phyloP scores from a whole-genome alignment of 768 basidiomycete species.

The Mycena capillaripes region DNA sequence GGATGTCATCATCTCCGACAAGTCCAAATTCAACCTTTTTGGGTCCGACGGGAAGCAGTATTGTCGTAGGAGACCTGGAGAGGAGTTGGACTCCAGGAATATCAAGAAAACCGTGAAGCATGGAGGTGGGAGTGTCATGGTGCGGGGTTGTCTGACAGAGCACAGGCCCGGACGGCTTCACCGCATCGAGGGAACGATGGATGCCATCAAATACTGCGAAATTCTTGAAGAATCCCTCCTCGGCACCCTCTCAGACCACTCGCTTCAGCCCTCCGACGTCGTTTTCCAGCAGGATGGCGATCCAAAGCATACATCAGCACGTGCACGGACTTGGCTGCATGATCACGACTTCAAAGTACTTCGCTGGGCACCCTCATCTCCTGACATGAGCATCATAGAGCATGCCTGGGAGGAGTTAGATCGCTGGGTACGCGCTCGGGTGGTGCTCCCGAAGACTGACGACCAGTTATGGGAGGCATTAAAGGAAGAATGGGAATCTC shows the following conservation, averaged over 20 bases:
- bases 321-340: constrained; percentile 34
- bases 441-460: constrained; percentile 5
- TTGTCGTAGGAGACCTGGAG: constrained; percentile 36
- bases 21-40: constrained; percentile 24
- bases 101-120: constrained; percentile 42
- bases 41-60: constrained; percentile 42
- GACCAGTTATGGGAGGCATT: constrained; percentile 38
- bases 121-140: constrained; percentile 42
- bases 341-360: constrained; percentile 33
- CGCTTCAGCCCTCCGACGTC: neutral
- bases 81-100: constrained; percentile 27
- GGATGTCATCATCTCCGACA: constrained; percentile 39
- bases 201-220: constrained; percentile 11
- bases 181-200: constrained; percentile 27
- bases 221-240: constrained; percentile 24
- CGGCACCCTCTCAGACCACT: constrained; percentile 10
- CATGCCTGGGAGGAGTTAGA: constrained; percentile 44
- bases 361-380: constrained; percentile 42
- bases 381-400: constrained; percentile 49
- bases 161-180: constrained; percentile 16
- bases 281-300: constrained; percentile 35
- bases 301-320: constrained; percentile 31
- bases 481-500: constrained; percentile 45
- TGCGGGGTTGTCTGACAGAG: constrained; percentile 34
- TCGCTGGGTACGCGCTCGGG: neutral